Percentiles rank a stretch among this genome's conserved stretches.
These are phyloP conservation scores for Skeletonema grethae DNA, from an alignment of 108 stramenopile species.

Conservation along the genomic window DNA sequence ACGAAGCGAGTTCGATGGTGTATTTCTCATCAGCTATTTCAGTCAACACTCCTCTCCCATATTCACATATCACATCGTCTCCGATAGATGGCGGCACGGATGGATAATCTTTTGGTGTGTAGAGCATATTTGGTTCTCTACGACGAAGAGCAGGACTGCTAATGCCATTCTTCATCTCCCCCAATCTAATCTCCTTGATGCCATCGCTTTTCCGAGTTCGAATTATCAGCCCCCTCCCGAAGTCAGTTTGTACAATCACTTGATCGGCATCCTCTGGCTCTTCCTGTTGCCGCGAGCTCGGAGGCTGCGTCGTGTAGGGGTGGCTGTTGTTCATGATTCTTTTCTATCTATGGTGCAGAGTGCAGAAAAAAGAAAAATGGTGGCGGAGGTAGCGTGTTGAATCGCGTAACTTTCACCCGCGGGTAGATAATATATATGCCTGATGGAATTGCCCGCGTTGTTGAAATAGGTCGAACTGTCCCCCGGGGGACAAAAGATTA, in stretches of 20 bases:
- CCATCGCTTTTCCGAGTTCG: slow-evolving; percentile 41
- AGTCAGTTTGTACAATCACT: slow-evolving; percentile 69
- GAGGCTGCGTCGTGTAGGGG: not conserved
- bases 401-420: no score
- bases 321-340: no score
- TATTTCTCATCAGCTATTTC: slow-evolving; percentile 24
- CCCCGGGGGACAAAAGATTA: no score
- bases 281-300: not conserved
- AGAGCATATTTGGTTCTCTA: slow-evolving; percentile 47
- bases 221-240: slow-evolving; percentile 69
- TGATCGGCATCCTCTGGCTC: slow-evolving; percentile 67
- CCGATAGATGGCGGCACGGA: slow-evolving; percentile 60
- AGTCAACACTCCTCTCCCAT: slow-evolving; percentile 62
- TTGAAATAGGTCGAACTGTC: no score
- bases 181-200: slow-evolving; percentile 70
- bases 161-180: slow-evolving; percentile 11
- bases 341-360: no score
- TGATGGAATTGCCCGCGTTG: no score
- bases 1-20: slow-evolving; percentile 62
- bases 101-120: slow-evolving; percentile 58
- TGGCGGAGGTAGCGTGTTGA: no score
- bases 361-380: no score
- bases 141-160: not conserved
- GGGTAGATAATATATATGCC: no score
- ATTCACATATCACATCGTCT: slow-evolving; percentile 68